Conservation (phyloP, 495 filamentous ascomycete genomes). For the Hyaloscypha variabilis region DNA sequence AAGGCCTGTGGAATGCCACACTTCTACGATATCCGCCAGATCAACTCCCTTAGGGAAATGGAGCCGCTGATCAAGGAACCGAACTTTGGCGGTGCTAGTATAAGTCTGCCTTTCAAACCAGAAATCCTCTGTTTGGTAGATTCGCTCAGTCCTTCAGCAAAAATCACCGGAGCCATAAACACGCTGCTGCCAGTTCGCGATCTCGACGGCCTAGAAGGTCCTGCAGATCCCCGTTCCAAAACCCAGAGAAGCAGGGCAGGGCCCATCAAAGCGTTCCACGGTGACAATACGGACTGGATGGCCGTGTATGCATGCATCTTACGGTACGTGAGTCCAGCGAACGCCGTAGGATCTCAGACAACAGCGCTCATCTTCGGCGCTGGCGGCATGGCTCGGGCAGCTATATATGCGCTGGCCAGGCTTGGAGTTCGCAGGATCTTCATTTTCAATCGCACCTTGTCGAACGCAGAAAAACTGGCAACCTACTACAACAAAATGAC, state of each 20-base stretch:
- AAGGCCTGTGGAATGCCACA: constrained; percentile 70
- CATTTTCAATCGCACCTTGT: constrained; percentile 67
- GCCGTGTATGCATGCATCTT: constrained; percentile 67
- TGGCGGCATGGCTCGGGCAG: constrained; percentile 79
- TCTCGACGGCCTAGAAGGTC: no score
- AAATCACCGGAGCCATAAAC: constrained; percentile 78
- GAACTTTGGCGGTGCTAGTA: constrained; percentile 70
- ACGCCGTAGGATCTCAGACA: constrained; percentile 67
- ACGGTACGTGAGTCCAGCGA: constrained; percentile 74
- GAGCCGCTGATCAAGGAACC: constrained; percentile 62
- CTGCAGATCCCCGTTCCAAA: no score
- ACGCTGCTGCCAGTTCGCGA: constrained; percentile 73
- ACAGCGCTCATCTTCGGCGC: constrained; percentile 74
- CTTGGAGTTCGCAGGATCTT: constrained; percentile 76
- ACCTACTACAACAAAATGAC: constrained; percentile 60
- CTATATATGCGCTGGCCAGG: constrained; percentile 75
- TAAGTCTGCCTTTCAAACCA: constrained; percentile 75
- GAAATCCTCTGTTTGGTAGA: constrained; percentile 67
- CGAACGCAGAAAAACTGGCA: constrained; percentile 58
- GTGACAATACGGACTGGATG: constrained; percentile 84
- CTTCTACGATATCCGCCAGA: constrained; percentile 65
- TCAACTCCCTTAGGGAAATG: constrained; percentile 61
- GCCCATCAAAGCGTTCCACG: constrained; percentile 65
- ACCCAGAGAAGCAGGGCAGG: constrained; percentile 66
- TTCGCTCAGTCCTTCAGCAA: constrained; percentile 69